Evolutionary conservation across 352 stramenopile genomes (phyloP).

Genomic region (Phytopythium boreale): DNA sequence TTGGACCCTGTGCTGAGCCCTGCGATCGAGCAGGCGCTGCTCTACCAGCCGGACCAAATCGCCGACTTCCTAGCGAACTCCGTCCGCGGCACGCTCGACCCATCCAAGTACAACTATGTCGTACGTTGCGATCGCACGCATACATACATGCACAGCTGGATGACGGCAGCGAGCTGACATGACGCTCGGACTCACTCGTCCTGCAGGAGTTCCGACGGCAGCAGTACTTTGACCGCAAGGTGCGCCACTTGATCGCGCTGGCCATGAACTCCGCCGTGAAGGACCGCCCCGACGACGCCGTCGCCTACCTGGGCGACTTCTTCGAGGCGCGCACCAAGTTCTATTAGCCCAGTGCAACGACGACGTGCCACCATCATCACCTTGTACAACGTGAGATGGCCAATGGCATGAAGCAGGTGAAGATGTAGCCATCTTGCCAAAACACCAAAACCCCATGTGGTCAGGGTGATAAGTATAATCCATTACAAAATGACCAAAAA

Average conservation of each 20-base stretch:
- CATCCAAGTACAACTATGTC: slow-evolving; percentile 74
- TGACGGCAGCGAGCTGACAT: neutral
- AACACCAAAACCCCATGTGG: neutral
- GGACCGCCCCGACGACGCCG: slow-evolving; percentile 51
- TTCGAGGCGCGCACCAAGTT: slow-evolving; percentile 72
- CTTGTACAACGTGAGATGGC: too few relatives aligned
- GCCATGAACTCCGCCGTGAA: slow-evolving; percentile 60
- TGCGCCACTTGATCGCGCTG: slow-evolving; percentile 64
- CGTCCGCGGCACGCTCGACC: slow-evolving; percentile 60
- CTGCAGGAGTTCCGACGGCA: slow-evolving; percentile 60
- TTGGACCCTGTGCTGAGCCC: slow-evolving; percentile 58
- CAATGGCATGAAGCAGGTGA: too few relatives aligned
- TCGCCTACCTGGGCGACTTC: slow-evolving; percentile 56
- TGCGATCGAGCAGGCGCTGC: slow-evolving; percentile 62
- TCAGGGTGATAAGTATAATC: too few relatives aligned
- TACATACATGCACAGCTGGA: neutral
- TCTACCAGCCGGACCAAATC: slow-evolving; percentile 74
- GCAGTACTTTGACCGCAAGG: slow-evolving; percentile 74
- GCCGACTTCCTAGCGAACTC: slow-evolving; percentile 68
- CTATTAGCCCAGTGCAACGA: slow-evolving; percentile 20
- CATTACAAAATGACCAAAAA: too few relatives aligned
- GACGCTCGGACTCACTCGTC: neutral
- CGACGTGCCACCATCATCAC: neutral
- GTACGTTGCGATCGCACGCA: slow-evolving; percentile 24
- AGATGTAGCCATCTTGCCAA: neutral